phyloP scores from a whole-genome alignment of 1,284 basidiomycete genomes.

The Nidula niveotomentosa region DNA sequence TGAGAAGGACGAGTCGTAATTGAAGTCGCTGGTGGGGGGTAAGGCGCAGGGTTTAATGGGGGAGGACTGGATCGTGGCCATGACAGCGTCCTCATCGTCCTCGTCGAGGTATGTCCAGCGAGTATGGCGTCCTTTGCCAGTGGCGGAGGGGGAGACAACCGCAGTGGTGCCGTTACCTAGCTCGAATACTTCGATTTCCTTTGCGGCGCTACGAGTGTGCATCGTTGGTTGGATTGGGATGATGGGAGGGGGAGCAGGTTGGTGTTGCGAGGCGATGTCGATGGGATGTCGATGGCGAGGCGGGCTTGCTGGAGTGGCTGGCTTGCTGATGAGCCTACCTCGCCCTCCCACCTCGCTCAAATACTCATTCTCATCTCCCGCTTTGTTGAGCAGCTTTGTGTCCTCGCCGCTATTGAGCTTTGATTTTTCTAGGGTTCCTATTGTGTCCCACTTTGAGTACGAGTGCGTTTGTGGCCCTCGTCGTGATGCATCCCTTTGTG shows the following conservation, averaged over 20 bases:
- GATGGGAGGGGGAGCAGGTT: not conserved
- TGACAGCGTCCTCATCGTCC: not conserved
- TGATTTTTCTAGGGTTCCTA: too few species aligned
- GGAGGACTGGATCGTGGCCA: not conserved
- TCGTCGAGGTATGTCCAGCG: slow-evolving; percentile 14
- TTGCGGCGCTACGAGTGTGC: slow-evolving; percentile 1
- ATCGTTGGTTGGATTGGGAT: not conserved
- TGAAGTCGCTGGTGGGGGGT: not conserved
- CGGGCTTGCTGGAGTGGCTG: not conserved
- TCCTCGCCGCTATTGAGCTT: too few species aligned
- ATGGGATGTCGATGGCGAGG: not conserved
- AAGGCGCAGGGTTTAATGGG: not conserved
- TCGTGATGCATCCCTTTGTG: too few species aligned
- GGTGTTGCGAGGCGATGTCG: not conserved
- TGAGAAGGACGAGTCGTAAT: not conserved
- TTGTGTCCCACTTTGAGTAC: too few species aligned
- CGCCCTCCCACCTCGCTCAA: not conserved
- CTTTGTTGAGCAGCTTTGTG: not conserved
- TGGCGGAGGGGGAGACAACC: slow-evolving; percentile 13
- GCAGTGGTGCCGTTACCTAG: not conserved
- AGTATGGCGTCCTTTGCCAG: slow-evolving; percentile 14
- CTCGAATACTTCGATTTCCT: not conserved
- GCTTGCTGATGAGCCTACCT: not conserved
- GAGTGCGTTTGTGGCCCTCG: too few species aligned
- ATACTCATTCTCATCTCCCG: not conserved